A percentile compares a stretch with the other conserved stretches of the same genome.
Evolutionary conservation across 129 eudicot species (phyloP).

Genomic region (Saposhnikovia divaricata): DNA sequence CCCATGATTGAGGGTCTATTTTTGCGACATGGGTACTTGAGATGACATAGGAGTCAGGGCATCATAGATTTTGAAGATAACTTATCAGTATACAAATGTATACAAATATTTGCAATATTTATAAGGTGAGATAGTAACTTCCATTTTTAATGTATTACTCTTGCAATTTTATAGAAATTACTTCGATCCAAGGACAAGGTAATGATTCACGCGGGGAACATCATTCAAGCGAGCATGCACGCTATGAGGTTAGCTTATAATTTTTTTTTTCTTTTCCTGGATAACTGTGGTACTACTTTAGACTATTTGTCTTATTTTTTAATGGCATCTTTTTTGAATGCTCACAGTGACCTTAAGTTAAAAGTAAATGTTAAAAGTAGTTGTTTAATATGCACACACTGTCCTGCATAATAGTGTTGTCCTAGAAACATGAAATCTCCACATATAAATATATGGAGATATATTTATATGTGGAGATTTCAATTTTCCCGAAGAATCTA

Average conservation of each 20-base stretch:
- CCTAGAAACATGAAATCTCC: neutral
- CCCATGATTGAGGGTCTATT: neutral
- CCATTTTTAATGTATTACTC: neutral
- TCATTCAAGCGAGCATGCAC: conserved; percentile 26
- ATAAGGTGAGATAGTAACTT: neutral
- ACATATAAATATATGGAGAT: neutral
- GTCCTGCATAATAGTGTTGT: neutral
- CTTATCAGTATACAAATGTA: neutral
- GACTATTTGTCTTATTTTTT: neutral
- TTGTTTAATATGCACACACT: neutral
- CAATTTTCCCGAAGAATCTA: neutral
- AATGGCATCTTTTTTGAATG: neutral
- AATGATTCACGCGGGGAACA: conserved; percentile 25
- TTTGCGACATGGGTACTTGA: neutral
- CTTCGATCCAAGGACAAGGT: conserved; percentile 30
- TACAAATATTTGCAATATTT: neutral
- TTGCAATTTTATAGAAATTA: conserved; percentile 48
- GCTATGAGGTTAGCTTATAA: conserved; percentile 30
- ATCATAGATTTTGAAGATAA: neutral
- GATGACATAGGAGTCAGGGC: neutral
- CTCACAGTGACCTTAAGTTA: neutral
- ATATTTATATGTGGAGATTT: too few species aligned
- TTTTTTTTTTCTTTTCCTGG: neutral
- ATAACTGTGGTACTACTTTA: neutral
- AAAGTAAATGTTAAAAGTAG: neutral